Base-by-base conservation (phyloP, 495 filamentous ascomycete species). In the Massariosphaeria phaeospora region DNA sequence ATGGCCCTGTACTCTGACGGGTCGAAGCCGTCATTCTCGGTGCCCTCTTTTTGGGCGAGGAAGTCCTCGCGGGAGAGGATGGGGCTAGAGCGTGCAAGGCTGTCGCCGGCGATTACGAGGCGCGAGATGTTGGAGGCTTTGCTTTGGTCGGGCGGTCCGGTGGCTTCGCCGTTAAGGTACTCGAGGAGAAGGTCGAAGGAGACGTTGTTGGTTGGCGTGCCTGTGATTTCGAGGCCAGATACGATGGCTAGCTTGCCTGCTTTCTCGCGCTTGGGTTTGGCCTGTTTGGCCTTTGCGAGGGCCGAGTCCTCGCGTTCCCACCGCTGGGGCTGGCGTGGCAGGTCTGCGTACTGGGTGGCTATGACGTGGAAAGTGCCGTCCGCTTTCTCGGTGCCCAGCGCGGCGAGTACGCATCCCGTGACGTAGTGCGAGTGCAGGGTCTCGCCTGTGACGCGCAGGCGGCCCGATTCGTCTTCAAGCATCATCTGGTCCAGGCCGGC, bases 21-120 rank as follows among this genome's bases (percentile, higher is more conserved):
- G 68, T 97, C 93, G 72, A 97, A 97, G 45, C 94, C 91, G 71
- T 97, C 97, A 58, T 93, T 96, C 66, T 91, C 95, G 23, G 57
- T 55, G 3, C 62, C 64, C 21, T 66, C 65, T 50, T 80, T 82
- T 58, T 78, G 78, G 29, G 44, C 55, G 62, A 70, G 67, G 13
- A 80, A 69, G 12, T 78, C 76, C 24, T 83, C 75, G 12, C 75
- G 67, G 3, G 69, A 62, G 2, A 68, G 64, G 7, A 79, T 71
- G 0, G 73, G 75, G 9, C 60, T 69, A 15, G 66, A 62, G 57
- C 75, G 59, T 0, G 80, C 75, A 18, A 97, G 78, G 3, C 90
- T 95, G 68, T 96, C 91, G 13, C 93, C 93, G 5, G 89, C 91
- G 55, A 99, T 88, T 51, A 99, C 81, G 13, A 99, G 76, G 9